Percentiles rank a stretch among this genome's conserved stretches.
phyloP scores from a whole-genome alignment of 2,329 filamentous ascomycete species.

The Elsinoe perseae region DNA sequence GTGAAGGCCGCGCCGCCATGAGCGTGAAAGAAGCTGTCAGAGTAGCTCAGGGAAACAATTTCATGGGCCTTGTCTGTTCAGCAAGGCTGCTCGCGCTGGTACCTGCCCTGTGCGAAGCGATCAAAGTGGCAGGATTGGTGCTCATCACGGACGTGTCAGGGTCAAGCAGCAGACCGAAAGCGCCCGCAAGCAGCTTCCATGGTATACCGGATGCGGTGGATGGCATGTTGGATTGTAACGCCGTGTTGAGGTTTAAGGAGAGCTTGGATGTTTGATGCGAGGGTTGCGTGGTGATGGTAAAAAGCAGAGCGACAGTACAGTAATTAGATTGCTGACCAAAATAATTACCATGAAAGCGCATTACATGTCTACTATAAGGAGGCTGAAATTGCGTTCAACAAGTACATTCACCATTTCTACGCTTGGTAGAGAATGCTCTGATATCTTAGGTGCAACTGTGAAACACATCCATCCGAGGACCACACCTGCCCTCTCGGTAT shows the following conservation, averaged over 20 bases:
- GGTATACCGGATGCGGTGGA: conserved; percentile 73
- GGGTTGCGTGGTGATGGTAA: too few species aligned
- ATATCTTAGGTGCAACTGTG: neutral
- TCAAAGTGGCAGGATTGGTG: conserved; percentile 89
- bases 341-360: neutral
- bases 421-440: neutral
- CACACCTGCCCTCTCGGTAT: neutral
- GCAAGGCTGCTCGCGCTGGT: conserved; percentile 84
- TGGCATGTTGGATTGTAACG: conserved; percentile 75
- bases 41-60: conserved; percentile 90
- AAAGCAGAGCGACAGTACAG: neutral
- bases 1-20: conserved; percentile 64
- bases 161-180: conserved; percentile 28
- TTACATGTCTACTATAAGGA: too few species aligned
- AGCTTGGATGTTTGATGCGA: conserved; percentile 54
- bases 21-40: conserved; percentile 93
- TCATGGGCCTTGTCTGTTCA: conserved; percentile 93
- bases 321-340: neutral
- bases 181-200: conserved; percentile 45
- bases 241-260: conserved; percentile 87
- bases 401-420: neutral
- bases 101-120: conserved; percentile 80
- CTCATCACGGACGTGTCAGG: conserved; percentile 73
- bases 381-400: neutral
- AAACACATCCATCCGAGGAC: too few species aligned